Evolutionary conservation across 129 eudicot genomes (phyloP).

Genomic region (Glebionis coronaria): DNA sequence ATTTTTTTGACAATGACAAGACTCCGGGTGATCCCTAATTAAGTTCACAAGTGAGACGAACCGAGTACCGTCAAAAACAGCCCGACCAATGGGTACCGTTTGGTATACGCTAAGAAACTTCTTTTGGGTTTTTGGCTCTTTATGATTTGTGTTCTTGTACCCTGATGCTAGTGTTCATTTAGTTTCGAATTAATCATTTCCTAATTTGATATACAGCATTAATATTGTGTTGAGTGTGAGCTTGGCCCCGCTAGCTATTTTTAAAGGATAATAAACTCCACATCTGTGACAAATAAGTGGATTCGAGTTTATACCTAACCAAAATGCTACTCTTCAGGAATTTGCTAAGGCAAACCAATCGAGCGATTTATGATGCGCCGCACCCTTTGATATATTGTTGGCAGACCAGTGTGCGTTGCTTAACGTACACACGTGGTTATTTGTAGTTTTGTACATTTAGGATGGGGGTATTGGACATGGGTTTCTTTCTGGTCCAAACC

Average conservation of each 20-base stretch:
- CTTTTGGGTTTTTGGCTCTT: slow-evolving; percentile 18
- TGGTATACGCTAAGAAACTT: slow-evolving; percentile 24
- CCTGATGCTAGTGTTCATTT: not conserved
- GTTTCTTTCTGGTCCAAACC: not conserved
- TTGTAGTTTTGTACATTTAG: not conserved
- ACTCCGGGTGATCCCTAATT: slow-evolving; percentile 11
- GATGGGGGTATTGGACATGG: not conserved
- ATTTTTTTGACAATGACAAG: slow-evolving; percentile 22
- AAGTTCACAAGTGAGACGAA: slow-evolving; percentile 24
- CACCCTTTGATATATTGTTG: not conserved
- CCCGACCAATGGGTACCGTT: slow-evolving; percentile 20
- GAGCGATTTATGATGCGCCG: not conserved
- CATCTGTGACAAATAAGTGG: too few species aligned
- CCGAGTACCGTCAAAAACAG: slow-evolving; percentile 8
- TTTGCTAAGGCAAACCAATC: not conserved
- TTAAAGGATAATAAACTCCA: too few species aligned
- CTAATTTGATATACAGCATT: not conserved
- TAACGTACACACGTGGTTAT: not conserved
- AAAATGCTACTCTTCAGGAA: too few species aligned
- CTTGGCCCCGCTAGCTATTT: not conserved
- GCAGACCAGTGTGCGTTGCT: not conserved
- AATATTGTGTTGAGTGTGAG: not conserved
- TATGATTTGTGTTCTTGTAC: slow-evolving; percentile 9
- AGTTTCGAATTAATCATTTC: not conserved
- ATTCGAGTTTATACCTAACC: too few species aligned